Conservation (phyloP, 306 rosid species). For the Prinsepia uniflora region DNA sequence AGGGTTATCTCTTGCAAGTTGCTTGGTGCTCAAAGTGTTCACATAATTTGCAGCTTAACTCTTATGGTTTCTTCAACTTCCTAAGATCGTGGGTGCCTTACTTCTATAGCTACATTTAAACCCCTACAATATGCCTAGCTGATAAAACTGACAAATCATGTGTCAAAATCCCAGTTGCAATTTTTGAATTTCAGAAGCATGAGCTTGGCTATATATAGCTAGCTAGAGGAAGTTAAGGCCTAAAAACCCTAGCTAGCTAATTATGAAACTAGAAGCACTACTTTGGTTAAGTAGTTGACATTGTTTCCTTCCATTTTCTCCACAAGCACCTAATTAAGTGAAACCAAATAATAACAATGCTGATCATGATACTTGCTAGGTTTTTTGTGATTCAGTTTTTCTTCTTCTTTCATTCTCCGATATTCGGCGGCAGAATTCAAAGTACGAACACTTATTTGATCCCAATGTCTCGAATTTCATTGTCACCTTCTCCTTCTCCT, state of each 20-base stretch:
- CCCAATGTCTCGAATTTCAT: slow-evolving; percentile 22
- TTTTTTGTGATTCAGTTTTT: not conserved
- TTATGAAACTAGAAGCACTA: not conserved
- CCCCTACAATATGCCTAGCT: slow-evolving; percentile 31
- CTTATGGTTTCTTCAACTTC: slow-evolving; percentile 24
- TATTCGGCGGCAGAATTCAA: slow-evolving; percentile 9
- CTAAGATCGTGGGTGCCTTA: slow-evolving; percentile 33
- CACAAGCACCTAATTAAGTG: not conserved
- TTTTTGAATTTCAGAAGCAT: slow-evolving; percentile 30
- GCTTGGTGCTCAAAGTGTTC: slow-evolving; percentile 40
- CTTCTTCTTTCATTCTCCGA: not conserved
- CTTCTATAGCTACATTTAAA: slow-evolving; percentile 10
- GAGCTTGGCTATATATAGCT: slow-evolving; percentile 8
- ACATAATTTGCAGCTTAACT: slow-evolving; percentile 14
- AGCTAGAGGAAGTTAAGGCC: slow-evolving; percentile 6
- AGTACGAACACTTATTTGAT: slow-evolving; percentile 1
- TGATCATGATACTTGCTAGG: not conserved
- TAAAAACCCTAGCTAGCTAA: not conserved
- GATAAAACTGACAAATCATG: slow-evolving; percentile 23
- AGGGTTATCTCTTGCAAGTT: slow-evolving; percentile 27
- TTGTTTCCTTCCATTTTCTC: slow-evolving; percentile 9
- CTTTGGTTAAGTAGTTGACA: slow-evolving; percentile 11
- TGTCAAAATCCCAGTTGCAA: slow-evolving; percentile 14
- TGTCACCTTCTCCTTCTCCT: slow-evolving; percentile 29
- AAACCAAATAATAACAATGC: not conserved